Evolutionary conservation across 306 rosid species (phyloP), one percentile per base, ranked within the genome.

Genomic region (Ammopiptanthus mongolicus): DNA sequence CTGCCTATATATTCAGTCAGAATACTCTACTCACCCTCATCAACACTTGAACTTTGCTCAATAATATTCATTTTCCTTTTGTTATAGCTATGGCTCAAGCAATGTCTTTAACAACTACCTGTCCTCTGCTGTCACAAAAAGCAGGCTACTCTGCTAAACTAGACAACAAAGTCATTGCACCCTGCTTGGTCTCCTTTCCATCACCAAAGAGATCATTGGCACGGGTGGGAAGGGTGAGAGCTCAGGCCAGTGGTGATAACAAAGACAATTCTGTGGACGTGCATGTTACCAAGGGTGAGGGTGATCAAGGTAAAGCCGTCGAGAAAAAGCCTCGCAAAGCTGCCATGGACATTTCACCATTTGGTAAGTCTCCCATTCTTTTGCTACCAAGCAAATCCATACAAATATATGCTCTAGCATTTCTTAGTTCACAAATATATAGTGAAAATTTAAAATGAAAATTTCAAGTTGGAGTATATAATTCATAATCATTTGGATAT

Each of bases 251-350:
- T 2, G 78, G 51, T 6, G 87, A 85, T 17, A 69, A 75, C 78
- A 74, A 84, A 50, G 97, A 84, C 31, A 55, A 86, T 33, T 83
- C 95, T 23, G 55, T 89, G 36, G 91, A 90, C 14, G 92, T 89
- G 29, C 84, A 78, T 19, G 86, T 75, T 19, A 82, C 68, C 73
- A 83, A 84, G 64, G 78, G 83, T 1, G 50, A 84, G 64, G 78
- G 83, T 1, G 50, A 75, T 55, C 84, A 84, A 69, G 85, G 75
- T 0, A 81, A 86, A 0, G 34, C 88, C 0, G 75, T 88, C 11
- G 90, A 86, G 65, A 73, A 44, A 10, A 88, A 80, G 74, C 92
- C 93, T 57, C 84, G 85, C 15, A 69, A 81, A 22, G 17, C 33
- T 33, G 88, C 86, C 14, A 11, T 84, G 9, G 91, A 91, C 70